phyloP scores from a whole-genome alignment of 169 alveolate genomes.

The Plasmodium adleri region DNA sequence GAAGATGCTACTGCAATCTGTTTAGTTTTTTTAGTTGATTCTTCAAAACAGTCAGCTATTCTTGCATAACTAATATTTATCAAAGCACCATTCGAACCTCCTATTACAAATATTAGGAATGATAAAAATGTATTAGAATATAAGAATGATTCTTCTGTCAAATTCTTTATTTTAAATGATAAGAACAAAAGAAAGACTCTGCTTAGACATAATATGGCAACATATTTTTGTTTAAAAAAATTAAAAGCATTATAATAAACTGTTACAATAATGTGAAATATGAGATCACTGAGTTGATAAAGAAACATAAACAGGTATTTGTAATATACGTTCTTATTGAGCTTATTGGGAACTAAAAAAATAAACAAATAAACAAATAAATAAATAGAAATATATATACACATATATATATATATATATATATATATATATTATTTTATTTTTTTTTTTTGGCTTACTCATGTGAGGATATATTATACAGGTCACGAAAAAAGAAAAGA shows the following conservation, averaged over 20 bases:
- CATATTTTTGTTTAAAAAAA: slow-evolving; percentile 47
- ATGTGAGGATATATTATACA: slow-evolving; percentile 44
- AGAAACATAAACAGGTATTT: slow-evolving; percentile 45
- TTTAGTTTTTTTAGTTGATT: slow-evolving; percentile 21
- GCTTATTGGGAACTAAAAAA: slow-evolving; percentile 44
- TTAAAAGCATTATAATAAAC: slow-evolving; percentile 1
- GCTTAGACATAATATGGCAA: slow-evolving; percentile 11
- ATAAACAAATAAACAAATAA: background rate
- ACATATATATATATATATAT: background rate
- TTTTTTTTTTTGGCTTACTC: slow-evolving; percentile 20
- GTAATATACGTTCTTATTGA: slow-evolving; percentile 21
- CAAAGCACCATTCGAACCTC: slow-evolving; percentile 30
- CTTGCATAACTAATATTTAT: slow-evolving; percentile 51
- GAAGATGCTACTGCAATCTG: slow-evolving; percentile 53
- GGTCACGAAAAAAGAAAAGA: slow-evolving; percentile 32
- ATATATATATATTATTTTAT: too few species aligned
- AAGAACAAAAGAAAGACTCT: slow-evolving; percentile 13
- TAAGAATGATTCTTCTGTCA: slow-evolving; percentile 8
- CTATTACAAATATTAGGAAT: slow-evolving; percentile 26
- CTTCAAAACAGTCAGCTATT: slow-evolving; percentile 47
- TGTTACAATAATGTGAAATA: slow-evolving; percentile 37
- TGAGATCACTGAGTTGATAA: slow-evolving; percentile 38
- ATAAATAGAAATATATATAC: background rate
- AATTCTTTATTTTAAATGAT: slow-evolving; percentile 20
- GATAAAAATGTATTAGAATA: slow-evolving; percentile 21